Evolutionary conservation across 768 basidiomycete species (phyloP).

Genomic region (Boletus tomentosulus): DNA sequence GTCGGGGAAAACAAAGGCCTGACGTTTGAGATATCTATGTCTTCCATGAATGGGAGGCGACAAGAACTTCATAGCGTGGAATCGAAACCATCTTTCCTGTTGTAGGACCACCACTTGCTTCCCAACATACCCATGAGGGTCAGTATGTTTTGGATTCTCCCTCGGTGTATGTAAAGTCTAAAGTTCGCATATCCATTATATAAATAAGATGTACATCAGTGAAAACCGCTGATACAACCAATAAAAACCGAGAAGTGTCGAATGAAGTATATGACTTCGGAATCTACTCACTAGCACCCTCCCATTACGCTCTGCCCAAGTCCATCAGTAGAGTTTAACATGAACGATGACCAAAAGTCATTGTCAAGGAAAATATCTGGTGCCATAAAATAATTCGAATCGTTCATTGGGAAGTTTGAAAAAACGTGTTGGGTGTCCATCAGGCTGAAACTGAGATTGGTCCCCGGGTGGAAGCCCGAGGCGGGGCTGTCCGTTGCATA

Average conservation of each 20-base stretch:
- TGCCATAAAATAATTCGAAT: constrained; percentile 30
- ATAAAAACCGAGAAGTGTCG: neutral
- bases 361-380: constrained; percentile 41
- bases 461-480: neutral
- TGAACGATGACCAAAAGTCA: constrained; percentile 42
- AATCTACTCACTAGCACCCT: neutral
- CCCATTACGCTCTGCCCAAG: constrained; percentile 11
- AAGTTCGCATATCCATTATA: constrained; percentile 2
- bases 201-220: constrained; percentile 1
- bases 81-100: neutral
- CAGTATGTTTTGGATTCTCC: neutral
- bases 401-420: constrained; percentile 22
- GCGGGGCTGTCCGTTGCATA: constrained; percentile 10
- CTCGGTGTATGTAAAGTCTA: neutral
- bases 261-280: neutral
- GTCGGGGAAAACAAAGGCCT: constrained; percentile 23
- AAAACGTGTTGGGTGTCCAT: constrained; percentile 21
- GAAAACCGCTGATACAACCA: neutral
- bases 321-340: constrained; percentile 32
- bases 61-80: neutral
- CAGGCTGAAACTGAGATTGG: neutral
- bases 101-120: neutral
- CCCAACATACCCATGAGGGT: neutral
- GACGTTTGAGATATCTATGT: constrained; percentile 22
- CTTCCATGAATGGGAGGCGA: neutral